phyloP scores from a whole-genome alignment of 768 basidiomycete genomes.

The Crepidotus variabilis region DNA sequence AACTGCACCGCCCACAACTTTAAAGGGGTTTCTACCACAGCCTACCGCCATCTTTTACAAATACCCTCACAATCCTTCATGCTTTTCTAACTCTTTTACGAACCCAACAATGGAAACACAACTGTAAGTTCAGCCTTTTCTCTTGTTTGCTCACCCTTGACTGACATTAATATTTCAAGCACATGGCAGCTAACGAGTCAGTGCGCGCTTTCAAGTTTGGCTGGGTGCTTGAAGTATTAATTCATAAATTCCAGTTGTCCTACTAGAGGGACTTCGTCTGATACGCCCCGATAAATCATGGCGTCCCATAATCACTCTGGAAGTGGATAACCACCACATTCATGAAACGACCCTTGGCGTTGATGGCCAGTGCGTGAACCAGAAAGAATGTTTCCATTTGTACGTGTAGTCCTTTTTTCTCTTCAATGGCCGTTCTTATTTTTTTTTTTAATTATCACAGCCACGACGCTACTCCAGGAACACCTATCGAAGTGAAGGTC shows the following conservation, averaged over 20 bases:
- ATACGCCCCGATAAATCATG: slow-evolving; percentile 62
- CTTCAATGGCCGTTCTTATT: background rate
- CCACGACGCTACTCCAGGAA: slow-evolving; percentile 30
- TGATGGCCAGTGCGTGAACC: slow-evolving; percentile 70
- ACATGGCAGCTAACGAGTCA: slow-evolving; percentile 31
- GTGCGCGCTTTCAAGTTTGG: background rate
- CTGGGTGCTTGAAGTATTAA: background rate
- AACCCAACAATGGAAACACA: no score
- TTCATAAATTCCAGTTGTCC: slow-evolving; percentile 29
- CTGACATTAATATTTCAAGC: slow-evolving; percentile 12
- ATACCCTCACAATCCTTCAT: no score
- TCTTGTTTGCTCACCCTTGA: no score
- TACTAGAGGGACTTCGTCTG: slow-evolving; percentile 39
- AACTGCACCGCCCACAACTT: no score
- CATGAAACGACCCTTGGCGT: slow-evolving; percentile 59
- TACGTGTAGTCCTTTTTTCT: slow-evolving; percentile 26
- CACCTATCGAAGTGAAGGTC: slow-evolving; percentile 49
- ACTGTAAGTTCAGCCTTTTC: no score
- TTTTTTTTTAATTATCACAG: slow-evolving; percentile 23
- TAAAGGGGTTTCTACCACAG: no score
- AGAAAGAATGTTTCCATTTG: slow-evolving; percentile 51
- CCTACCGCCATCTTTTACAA: no score
- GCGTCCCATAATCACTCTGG: slow-evolving; percentile 61
- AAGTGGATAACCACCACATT: slow-evolving; percentile 45
- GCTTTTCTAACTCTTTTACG: no score